phyloP scores from a whole-genome alignment of 2,329 filamentous ascomycete species.

The Eutypella sp. region DNA sequence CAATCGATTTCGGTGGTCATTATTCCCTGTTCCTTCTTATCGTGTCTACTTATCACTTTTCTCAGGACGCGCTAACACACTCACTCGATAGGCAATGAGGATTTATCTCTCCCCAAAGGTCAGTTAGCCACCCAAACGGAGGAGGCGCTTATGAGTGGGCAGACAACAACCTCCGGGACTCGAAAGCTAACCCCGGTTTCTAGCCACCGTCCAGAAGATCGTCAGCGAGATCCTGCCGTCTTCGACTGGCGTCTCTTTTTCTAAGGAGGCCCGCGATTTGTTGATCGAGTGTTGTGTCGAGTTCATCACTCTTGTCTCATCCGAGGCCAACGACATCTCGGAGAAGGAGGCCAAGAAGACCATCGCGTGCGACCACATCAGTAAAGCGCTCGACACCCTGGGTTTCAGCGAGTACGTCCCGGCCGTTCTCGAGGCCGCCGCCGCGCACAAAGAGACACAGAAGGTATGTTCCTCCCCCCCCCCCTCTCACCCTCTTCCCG shows the following conservation, averaged over 20 bases:
- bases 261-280: slow-evolving; percentile 90
- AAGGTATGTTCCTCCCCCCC: slow-evolving; percentile 54
- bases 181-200: slow-evolving; percentile 21
- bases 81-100: slow-evolving; percentile 50
- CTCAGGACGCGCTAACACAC: slow-evolving; percentile 27
- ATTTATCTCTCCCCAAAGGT: slow-evolving; percentile 62
- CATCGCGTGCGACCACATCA: slow-evolving; percentile 96
- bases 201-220: slow-evolving; percentile 76
- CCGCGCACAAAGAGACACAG: slow-evolving; percentile 78
- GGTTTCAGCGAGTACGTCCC: slow-evolving; percentile 91
- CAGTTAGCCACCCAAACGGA: no score
- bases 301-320: slow-evolving; percentile 98
- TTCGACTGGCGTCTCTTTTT: slow-evolving; percentile 73
- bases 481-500: not conserved
- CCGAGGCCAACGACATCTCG: slow-evolving; percentile 96
- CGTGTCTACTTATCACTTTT: slow-evolving; percentile 1
- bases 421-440: slow-evolving; percentile 55
- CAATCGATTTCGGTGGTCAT: slow-evolving; percentile 4
- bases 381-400: slow-evolving; percentile 85
- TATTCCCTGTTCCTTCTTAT: slow-evolving; percentile 1
- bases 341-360: slow-evolving; percentile 99
- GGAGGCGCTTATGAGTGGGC: no score
- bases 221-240: slow-evolving; percentile 87
- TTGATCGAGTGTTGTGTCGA: slow-evolving; percentile 98
- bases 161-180: no score